Evolutionary conservation across 2,329 filamentous ascomycete genomes (phyloP).

Genomic region (Nemania serpens): DNA sequence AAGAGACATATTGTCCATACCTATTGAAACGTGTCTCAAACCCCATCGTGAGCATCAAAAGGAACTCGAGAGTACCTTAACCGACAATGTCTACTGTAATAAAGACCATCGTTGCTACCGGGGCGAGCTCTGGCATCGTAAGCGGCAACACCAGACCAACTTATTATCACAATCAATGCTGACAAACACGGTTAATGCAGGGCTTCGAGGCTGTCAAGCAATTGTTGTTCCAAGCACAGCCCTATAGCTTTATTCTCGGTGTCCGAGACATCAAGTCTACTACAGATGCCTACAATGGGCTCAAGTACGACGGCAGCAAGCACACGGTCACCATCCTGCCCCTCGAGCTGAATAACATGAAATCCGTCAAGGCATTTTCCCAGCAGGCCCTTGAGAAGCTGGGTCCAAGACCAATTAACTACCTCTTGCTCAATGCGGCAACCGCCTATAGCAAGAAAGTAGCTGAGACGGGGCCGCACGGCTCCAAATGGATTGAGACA

Average conservation of each 20-base stretch:
- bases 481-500: conserved; percentile 55
- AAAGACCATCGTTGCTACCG: conserved; percentile 57
- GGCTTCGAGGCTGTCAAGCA: conserved; percentile 59
- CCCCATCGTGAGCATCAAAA: background rate
- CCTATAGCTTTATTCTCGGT: conserved; percentile 56
- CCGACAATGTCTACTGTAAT: conserved; percentile 45
- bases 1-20: background rate
- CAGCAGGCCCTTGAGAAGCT: conserved; percentile 48
- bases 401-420: conserved; percentile 51
- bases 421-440: conserved; percentile 55
- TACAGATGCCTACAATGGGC: conserved; percentile 47
- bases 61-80: background rate
- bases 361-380: conserved; percentile 52
- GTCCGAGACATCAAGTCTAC: conserved; percentile 51
- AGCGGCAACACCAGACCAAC: conserved; percentile 20
- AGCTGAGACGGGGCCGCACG: conserved; percentile 44
- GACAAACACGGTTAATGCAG: conserved; percentile 38
- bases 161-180: conserved; percentile 6
- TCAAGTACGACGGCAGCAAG: conserved; percentile 48
- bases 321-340: conserved; percentile 53
- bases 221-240: conserved; percentile 50
- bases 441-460: conserved; percentile 45
- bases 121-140: conserved; percentile 55
- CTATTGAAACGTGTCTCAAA: background rate
- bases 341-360: conserved; percentile 53